Evolutionary conservation across 2,329 filamentous ascomycete genomes (phyloP), one percentile per base, ranked within the genome.

Genomic region (Aspergillus ochraceus): DNA sequence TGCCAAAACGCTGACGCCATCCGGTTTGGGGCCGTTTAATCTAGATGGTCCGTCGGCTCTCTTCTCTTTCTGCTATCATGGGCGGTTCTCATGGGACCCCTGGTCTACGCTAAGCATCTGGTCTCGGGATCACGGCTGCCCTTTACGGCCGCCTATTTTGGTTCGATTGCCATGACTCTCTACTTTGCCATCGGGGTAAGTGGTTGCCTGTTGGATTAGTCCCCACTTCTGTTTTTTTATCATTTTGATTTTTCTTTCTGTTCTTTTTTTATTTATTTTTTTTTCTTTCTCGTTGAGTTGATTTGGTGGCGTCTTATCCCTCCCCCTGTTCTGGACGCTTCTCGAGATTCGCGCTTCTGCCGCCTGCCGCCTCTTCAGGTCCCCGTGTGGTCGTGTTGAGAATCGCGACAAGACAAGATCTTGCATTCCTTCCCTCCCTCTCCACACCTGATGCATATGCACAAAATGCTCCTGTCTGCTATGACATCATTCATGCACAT

Each of bases 131-230:
- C 92, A 69, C 87, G 95, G 68, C 81, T 98, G 63, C 95, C 95
- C 3, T 98, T 98, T 74, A 97, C 94, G 30, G 90, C 89, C 49
- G 90, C 92, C 61, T 98, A 98, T 81, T 97, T 98, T 80, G 92
- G 93, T 54, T 95, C 92, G 63, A 97, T 98, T 71, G 85, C 82
- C 50, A 79, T 98, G 72, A 98, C 95, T 11, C 83, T 98, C 26
- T 96, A 94, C 77, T 97, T 97, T 78, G 90, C 93, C 58, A 81
- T 97, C 69, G 92, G 92, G 71, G 94, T 97, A 84, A 86, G 91
- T 89, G 65, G 19, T 20, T 24, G 45, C 22, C 14, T 29, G 26
- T 29, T 29, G 26, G 2, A 26, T 26, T 29, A 29, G 24, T 29
- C 4, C 26, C 26, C 8, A 29, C 8, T 29, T 5, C 32, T 8